Evolutionary conservation across 2,329 filamentous ascomycete genomes (phyloP).

Genomic region (Alternaria burnsii): DNA sequence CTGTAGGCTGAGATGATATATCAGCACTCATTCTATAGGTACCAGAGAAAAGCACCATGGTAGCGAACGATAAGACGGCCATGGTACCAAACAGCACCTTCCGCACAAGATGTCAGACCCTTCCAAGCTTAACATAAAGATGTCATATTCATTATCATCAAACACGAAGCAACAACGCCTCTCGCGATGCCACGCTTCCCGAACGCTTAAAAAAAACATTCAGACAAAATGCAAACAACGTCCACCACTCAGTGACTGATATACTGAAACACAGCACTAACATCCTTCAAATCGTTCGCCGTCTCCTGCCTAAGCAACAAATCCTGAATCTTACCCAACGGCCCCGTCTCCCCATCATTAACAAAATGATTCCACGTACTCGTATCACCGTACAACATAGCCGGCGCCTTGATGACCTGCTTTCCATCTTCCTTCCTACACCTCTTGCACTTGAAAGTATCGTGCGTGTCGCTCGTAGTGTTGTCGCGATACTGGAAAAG

Average conservation of each 20-base stretch:
- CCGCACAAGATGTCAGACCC: no score
- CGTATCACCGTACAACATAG: slow-evolving; percentile 96
- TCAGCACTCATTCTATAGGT: no score
- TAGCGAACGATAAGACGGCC: no score
- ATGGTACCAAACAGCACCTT: no score
- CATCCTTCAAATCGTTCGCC: slow-evolving; percentile 69
- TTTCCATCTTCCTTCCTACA: slow-evolving; percentile 83
- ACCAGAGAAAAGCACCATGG: no score
- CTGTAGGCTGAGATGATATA: no score
- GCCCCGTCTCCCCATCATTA: slow-evolving; percentile 73
- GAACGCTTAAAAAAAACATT: neutral
- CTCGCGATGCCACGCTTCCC: slow-evolving; percentile 4
- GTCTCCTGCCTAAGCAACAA: slow-evolving; percentile 87
- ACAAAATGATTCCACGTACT: slow-evolving; percentile 99
- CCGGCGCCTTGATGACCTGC: slow-evolving; percentile 88
- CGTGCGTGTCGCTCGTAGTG: slow-evolving; percentile 92
- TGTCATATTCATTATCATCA: neutral
- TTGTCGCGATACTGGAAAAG: slow-evolving; percentile 89
- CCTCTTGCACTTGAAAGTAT: slow-evolving; percentile 98
- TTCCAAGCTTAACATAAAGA: neutral
- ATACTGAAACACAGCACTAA: slow-evolving; percentile 97
- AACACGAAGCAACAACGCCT: neutral
- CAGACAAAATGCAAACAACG: slow-evolving; percentile 4
- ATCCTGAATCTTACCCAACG: slow-evolving; percentile 86
- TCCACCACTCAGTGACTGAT: slow-evolving; percentile 77